phyloP scores from a whole-genome alignment of 495 filamentous ascomycete genomes.

The Usnea hakonensis region DNA sequence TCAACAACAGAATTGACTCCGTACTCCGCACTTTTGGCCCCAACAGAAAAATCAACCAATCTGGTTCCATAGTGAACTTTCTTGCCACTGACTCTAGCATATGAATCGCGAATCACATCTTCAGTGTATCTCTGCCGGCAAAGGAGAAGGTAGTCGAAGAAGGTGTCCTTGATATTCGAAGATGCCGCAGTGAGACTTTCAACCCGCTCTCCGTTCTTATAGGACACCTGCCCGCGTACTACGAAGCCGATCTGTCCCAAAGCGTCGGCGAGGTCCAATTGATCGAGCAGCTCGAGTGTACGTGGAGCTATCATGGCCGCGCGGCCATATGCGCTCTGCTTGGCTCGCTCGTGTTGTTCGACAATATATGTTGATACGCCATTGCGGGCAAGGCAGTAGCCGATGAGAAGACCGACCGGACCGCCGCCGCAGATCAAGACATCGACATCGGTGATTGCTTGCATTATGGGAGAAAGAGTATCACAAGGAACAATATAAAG shows the following conservation, averaged over 20 bases:
- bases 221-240: conserved; percentile 39
- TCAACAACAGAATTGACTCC: background rate
- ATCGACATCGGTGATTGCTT: conserved; percentile 30
- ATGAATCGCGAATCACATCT: conserved; percentile 31
- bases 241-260: conserved; percentile 46
- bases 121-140: conserved; percentile 38
- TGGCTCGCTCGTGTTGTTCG: conserved; percentile 11
- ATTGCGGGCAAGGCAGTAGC: conserved; percentile 63
- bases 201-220: conserved; percentile 36
- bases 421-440: conserved; percentile 83
- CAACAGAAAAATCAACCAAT: conserved; percentile 5
- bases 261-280: conserved; percentile 38
- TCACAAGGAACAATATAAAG: too few species aligned
- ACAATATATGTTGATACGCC: conserved; percentile 28
- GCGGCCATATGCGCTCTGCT: conserved; percentile 18
- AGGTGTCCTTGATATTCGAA: conserved; percentile 35
- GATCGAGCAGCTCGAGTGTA: conserved; percentile 41
- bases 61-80: conserved; percentile 5
- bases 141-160: conserved; percentile 38
- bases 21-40: background rate
- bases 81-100: conserved; percentile 23
- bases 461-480: background rate
- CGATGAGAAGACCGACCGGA: conserved; percentile 75
- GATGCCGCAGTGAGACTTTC: conserved; percentile 28
- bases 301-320: conserved; percentile 29